These are phyloP conservation scores for Castanea crenata DNA, from an alignment of 306 rosid species.

Conservation along the genomic window DNA sequence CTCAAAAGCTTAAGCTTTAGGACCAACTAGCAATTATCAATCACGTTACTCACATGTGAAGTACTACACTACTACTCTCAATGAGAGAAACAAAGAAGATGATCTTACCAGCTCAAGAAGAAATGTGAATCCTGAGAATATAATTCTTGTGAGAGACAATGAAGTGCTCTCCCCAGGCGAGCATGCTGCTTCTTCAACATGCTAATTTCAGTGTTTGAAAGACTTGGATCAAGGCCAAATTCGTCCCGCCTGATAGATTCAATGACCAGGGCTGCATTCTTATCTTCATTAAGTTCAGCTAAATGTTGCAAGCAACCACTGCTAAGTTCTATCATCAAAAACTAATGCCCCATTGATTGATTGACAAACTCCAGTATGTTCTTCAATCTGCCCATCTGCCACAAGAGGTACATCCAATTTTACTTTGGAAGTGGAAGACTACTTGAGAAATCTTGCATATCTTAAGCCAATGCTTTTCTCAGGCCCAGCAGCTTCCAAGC, in stretches of 20 bases:
- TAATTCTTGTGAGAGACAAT: constrained; percentile 94
- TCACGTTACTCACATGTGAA: background rate
- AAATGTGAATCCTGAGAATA: constrained; percentile 97
- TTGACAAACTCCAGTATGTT: constrained; percentile 19
- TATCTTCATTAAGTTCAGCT: constrained; percentile 33
- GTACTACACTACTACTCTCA: constrained; percentile 11
- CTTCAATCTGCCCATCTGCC: constrained; percentile 22
- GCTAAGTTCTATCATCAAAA: constrained; percentile 24
- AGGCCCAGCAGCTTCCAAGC: constrained; percentile 31
- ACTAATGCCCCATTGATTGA: constrained; percentile 26
- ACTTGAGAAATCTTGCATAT: constrained; percentile 27
- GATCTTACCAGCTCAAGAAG: constrained; percentile 89
- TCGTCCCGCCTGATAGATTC: constrained; percentile 87
- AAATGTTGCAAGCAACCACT: constrained; percentile 22
- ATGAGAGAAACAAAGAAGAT: constrained; percentile 8
- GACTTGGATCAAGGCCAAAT: constrained; percentile 81
- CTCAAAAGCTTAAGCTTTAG: no score
- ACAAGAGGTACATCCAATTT: constrained; percentile 21
- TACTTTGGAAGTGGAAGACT: constrained; percentile 39
- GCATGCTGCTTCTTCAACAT: constrained; percentile 96
- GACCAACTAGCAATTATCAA: no score
- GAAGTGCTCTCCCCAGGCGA: constrained; percentile 95
- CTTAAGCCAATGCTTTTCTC: constrained; percentile 24
- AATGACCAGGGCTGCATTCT: constrained; percentile 64
- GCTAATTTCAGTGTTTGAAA: constrained; percentile 55